Evolutionary conservation across 2,329 filamentous ascomycete species (phyloP), one percentile per base, ranked within the genome.

Genomic region (Calonectria leucothoes): DNA sequence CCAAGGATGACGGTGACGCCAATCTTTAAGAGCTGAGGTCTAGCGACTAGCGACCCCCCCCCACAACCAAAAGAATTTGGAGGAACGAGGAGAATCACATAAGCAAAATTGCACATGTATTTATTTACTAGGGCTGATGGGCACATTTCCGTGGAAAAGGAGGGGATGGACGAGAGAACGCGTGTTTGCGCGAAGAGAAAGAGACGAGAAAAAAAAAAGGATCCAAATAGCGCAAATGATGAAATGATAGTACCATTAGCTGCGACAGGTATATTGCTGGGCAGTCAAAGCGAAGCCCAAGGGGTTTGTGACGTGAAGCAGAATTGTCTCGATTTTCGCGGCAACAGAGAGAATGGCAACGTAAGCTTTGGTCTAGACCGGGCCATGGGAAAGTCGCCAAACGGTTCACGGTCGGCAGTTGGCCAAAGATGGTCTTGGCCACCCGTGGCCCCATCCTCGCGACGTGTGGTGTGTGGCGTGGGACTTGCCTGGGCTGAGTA

Each of bases 381-480:
- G 29, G 51, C 31, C 27, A 55, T 45, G 42, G 37, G 64, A 17
- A 17, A 39, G 25, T 33, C 27, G 49, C 42, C 27, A 67, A 66
- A 67, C 52, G 37, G 42, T 67, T 67, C 51, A 37, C 10, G 55
- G 52, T 71, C 64, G 69, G 69, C 27, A 71, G 42, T 71, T 71
- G 69, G 33, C 15, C 25, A 11, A 39, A 27, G 33, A 12, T 17
- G 42, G 31, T 15, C 29, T 39, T 27, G 23, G 29, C 67, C 42
- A 23, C 25, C 37, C 59, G 29, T 45, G 55, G 55, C 6, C 37
- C 59, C 37, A 61, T 48, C 25, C 33, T 25, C 31, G n/a, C 52
- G 52, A 39, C 29, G 51, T 20, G 51, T 55, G 27, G 29, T 27
- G 55, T 61, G 35, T 52, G 49, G 25, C 49, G 25, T 27, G 6